Conservation (phyloP, 179 eudicot species). For the Gypsophila paniculata region DNA sequence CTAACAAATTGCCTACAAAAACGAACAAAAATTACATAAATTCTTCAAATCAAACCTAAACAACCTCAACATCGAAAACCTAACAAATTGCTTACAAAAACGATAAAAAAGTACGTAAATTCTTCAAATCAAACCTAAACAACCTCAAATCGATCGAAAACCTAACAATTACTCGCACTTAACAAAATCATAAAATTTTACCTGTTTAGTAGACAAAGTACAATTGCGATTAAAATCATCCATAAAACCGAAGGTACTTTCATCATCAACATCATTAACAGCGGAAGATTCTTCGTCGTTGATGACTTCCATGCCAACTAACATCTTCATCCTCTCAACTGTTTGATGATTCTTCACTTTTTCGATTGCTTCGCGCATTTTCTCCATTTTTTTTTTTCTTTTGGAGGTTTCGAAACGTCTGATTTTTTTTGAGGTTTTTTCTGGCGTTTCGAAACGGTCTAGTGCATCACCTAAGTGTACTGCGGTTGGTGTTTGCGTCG, state of each 20-base stretch:
- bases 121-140: background rate
- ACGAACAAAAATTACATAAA: too few relatives aligned
- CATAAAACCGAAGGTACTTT: constrained; percentile 53
- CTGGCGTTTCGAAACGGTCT: constrained; percentile 4
- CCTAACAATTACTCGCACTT: too few relatives aligned
- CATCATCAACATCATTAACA: constrained; percentile 40
- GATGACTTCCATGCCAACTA: constrained; percentile 78
- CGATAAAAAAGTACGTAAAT: too few relatives aligned
- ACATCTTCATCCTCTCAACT: constrained; percentile 73
- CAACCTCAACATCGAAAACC: too few relatives aligned
- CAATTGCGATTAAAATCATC: constrained; percentile 87
- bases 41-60: too few relatives aligned
- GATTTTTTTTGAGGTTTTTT: background rate
- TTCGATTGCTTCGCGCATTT: constrained; percentile 60
- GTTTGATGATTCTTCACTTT: constrained; percentile 70
- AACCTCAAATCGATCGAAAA: background rate
- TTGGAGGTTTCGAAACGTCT: background rate
- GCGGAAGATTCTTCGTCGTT: constrained; percentile 49
- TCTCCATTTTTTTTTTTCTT: constrained; percentile 48
- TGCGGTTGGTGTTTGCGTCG: too few relatives aligned
- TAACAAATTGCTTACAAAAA: too few relatives aligned
- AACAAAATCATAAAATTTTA: constrained; percentile 11
- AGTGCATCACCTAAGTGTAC: background rate
- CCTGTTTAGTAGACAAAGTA: constrained; percentile 83
- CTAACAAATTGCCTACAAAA: too few relatives aligned